Evolutionary conservation across 2,329 filamentous ascomycete species (phyloP).

Genomic region (Pyrenophora tritici-repentis): DNA sequence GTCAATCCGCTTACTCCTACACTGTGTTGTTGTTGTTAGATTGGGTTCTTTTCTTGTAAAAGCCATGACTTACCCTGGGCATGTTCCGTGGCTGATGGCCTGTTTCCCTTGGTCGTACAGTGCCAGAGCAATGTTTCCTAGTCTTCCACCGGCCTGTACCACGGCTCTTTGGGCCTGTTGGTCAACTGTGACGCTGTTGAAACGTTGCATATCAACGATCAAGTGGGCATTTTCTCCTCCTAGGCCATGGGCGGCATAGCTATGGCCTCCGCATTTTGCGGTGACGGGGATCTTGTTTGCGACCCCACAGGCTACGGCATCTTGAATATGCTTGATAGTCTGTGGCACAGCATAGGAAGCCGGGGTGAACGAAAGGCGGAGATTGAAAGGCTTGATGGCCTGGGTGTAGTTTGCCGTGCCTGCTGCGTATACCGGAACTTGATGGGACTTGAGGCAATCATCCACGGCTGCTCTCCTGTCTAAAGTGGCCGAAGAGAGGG

Average conservation of each 20-base stretch:
- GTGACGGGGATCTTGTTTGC: conserved; percentile 58
- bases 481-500: conserved; percentile 6
- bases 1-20: conserved; percentile 37
- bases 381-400: conserved; percentile 37
- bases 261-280: conserved; percentile 66
- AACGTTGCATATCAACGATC: conserved; percentile 53
- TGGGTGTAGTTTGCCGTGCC: conserved; percentile 34
- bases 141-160: conserved; percentile 54
- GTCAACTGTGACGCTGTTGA: conserved; percentile 51
- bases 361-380: conserved; percentile 48
- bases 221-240: conserved; percentile 55
- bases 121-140: conserved; percentile 43
- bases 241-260: conserved; percentile 58
- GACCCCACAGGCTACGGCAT: conserved; percentile 61
- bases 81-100: conserved; percentile 57
- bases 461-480: conserved; percentile 15
- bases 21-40: conserved; percentile 12
- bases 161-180: conserved; percentile 47
- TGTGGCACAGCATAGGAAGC: conserved; percentile 61
- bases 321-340: conserved; percentile 57
- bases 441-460: conserved; percentile 23
- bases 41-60: background rate
- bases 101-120: conserved; percentile 39
- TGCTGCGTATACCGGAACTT: conserved; percentile 26
- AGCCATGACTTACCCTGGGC: conserved; percentile 51